Conservation (phyloP, 1,284 basidiomycete genomes). For the Cryptococcus maquisensis region DNA sequence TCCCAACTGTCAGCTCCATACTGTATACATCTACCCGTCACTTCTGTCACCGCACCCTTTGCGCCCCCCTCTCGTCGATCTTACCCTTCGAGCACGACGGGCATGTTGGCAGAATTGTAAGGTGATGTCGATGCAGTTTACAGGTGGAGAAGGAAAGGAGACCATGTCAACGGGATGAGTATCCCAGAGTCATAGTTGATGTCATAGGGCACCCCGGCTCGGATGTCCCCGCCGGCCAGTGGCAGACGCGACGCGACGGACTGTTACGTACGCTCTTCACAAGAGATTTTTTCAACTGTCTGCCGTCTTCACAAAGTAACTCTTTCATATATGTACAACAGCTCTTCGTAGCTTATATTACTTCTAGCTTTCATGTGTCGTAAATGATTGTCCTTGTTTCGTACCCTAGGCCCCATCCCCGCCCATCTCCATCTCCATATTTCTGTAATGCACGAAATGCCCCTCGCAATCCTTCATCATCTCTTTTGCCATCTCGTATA, state of each 20-base stretch:
- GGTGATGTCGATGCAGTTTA: too few relatives aligned
- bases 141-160: too few relatives aligned
- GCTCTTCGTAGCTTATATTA: background rate
- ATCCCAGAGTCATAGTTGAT: too few relatives aligned
- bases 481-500: conserved; percentile 85
- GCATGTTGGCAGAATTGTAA: conserved; percentile 17
- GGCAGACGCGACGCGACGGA: too few relatives aligned
- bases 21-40: background rate
- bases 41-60: background rate
- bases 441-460: conserved; percentile 67
- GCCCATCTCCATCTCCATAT: conserved; percentile 38
- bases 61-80: background rate
- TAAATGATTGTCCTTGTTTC: too few relatives aligned
- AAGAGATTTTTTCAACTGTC: too few relatives aligned
- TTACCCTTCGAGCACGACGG: conserved; percentile 40
- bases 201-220: too few relatives aligned
- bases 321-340: background rate
- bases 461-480: conserved; percentile 81
- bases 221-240: too few relatives aligned
- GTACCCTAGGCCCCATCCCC: background rate
- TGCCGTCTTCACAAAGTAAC: too few relatives aligned
- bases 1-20: background rate
- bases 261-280: too few relatives aligned
- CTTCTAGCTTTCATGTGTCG: background rate
- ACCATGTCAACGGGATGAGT: too few relatives aligned